Evolutionary conservation across 805 yeast genomes (phyloP).

Genomic region (Nakazawaea wyomingensis): DNA sequence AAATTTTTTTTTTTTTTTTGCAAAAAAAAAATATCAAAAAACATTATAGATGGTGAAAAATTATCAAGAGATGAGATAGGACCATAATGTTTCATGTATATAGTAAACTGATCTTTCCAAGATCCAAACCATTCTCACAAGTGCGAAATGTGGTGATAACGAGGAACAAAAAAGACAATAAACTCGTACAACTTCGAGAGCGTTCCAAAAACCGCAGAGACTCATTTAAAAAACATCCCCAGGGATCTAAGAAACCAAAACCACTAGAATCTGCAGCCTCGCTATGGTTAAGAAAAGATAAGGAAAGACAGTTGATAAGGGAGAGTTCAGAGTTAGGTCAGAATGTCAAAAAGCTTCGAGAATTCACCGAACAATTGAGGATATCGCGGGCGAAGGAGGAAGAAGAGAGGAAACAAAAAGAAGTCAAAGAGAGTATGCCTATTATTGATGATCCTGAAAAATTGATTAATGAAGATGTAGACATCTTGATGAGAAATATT

Average conservation of each 20-base stretch:
- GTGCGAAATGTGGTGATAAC: slow-evolving; percentile 12
- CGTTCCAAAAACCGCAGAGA: slow-evolving; percentile 1
- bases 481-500: slow-evolving; percentile 23
- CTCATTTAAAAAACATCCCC: neutral
- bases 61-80: slow-evolving; percentile 4
- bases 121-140: neutral
- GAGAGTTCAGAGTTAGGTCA: slow-evolving; percentile 23
- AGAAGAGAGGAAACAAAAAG: slow-evolving; percentile 16
- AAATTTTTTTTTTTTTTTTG: too few species aligned
- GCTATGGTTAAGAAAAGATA: slow-evolving; percentile 23
- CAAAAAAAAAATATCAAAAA: slow-evolving; percentile 2
- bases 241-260: neutral
- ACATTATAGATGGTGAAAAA: neutral
- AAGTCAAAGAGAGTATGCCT: slow-evolving; percentile 18
- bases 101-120: neutral
- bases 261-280: slow-evolving; percentile 11
- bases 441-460: slow-evolving; percentile 16
- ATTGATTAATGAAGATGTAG: slow-evolving; percentile 16
- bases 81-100: slow-evolving; percentile 8
- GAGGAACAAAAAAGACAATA: slow-evolving; percentile 11
- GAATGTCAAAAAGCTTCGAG: slow-evolving; percentile 25
- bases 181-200: slow-evolving; percentile 16
- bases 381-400: slow-evolving; percentile 20
- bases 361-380: slow-evolving; percentile 27
- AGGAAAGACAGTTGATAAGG: slow-evolving; percentile 17